A percentile compares a stretch with the other conserved stretches of the same genome.
phyloP scores from a whole-genome alignment of 2,329 filamentous ascomycete species.

The Pyrenochaeta sp. region DNA sequence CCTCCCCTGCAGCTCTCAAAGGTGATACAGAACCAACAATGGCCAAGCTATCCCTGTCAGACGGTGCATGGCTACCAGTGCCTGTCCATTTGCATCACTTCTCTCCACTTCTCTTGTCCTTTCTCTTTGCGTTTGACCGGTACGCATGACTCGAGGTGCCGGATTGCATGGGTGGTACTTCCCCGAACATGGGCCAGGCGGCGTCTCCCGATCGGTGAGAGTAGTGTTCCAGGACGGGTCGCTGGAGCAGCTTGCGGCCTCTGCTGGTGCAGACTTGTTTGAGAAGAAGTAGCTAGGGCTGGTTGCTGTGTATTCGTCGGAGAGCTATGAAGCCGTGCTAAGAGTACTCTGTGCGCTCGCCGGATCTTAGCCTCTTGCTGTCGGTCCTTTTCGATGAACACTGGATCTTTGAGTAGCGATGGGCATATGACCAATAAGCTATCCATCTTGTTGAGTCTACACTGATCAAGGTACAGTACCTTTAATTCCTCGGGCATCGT shows the following conservation, averaged over 20 bases:
- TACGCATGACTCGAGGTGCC: no score
- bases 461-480: background rate
- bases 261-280: background rate
- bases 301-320: background rate
- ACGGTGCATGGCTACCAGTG: no score
- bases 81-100: no score
- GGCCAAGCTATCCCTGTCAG: no score
- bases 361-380: background rate
- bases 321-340: background rate
- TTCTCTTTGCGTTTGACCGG: no score
- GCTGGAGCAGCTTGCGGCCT: background rate
- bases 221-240: background rate
- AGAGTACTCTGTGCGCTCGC: background rate
- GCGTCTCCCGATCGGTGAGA: background rate
- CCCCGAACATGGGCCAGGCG: background rate
- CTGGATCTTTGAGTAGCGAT: background rate
- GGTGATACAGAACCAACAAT: no score
- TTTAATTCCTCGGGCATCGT: background rate
- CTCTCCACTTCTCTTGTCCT: no score
- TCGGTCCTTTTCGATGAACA: background rate
- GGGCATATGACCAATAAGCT: background rate
- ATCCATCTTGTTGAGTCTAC: background rate
- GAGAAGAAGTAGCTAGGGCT: background rate
- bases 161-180: background rate
- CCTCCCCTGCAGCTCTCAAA: no score